Evolutionary conservation across 164 flowering plant species (phyloP), one percentile per base, ranked within the genome.

Genomic region (Cinnamomum chago): DNA sequence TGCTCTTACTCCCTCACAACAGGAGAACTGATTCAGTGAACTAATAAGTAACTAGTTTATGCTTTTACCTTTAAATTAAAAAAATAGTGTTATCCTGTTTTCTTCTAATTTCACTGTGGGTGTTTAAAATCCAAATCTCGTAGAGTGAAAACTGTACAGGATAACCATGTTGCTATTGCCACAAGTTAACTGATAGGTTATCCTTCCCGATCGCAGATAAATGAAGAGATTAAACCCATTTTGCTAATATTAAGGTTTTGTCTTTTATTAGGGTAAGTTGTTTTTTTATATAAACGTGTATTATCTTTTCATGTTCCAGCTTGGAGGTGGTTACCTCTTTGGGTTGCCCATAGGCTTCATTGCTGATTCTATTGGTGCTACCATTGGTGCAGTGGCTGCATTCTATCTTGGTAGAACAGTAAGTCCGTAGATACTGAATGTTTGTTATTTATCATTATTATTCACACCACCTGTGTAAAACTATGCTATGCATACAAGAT

Each of bases 321-420:
- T 94, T 64, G 98, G 98, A 62, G 98, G 97, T 73, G 99, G 99
- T 60, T 95, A 95, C 85, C 93, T 95, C 58, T 95, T 92, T 85
- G 98, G 98, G 50, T 77, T 95, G 78, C 97, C 97, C 24, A 80
- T 95, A 77, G 99, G 99, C 51, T 92, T 95, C 77, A 70, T 95
- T 76, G 97, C 97, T 69, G 99, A 95, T 82, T 93, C 99, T 55
- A 78, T 88, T 81, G 99, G 99, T 79, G 99, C 99, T 40, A 89
- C 97, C 27, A 20, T 90, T 71, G 97, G 98, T 78, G 97, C 97
- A 35, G 88, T 90, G 7, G 97, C 97, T 69, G 97, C 97, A 25
- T 95, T 92, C 74, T 72, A 92, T 82, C 88, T 92, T 72, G 98
- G 98, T 11, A 85, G 95, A 87, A 92, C 97, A 6, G 98, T 94